These are phyloP conservation scores for Crepidotus variabilis DNA, from an alignment of 768 basidiomycete species.

Conservation along the genomic window DNA sequence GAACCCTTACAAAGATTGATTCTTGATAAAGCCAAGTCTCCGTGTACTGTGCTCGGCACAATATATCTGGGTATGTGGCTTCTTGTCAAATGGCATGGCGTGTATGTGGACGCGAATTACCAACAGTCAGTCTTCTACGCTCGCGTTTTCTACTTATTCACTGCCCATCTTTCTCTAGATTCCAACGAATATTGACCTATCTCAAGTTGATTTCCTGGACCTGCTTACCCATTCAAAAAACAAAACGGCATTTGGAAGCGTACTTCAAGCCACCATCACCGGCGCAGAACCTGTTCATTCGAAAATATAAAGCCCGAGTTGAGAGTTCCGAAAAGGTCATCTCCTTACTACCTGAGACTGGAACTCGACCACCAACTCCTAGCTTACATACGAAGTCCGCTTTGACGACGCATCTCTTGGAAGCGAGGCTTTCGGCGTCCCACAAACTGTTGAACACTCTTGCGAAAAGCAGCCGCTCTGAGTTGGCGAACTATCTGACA, in stretches of 20 bases:
- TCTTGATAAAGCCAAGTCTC: constrained; percentile 10
- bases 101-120: constrained; percentile 32
- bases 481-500: too few species aligned
- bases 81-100: constrained; percentile 43
- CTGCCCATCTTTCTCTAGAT: constrained; percentile 14
- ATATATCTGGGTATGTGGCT: constrained; percentile 28
- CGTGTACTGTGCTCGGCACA: constrained; percentile 10
- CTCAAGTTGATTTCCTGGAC: constrained; percentile 34
- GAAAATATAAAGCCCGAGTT: background rate
- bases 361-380: background rate
- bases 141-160: background rate
- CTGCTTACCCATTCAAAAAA: constrained; percentile 18
- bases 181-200: constrained; percentile 32
- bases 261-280: constrained; percentile 39
- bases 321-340: background rate
- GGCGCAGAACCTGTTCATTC: constrained; percentile 38
- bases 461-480: too few species aligned
- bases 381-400: background rate
- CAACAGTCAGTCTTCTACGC: constrained; percentile 16
- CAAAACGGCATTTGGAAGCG: constrained; percentile 15
- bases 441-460: too few species aligned
- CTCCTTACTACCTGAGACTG: background rate
- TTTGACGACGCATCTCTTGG: background rate
- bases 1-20: background rate
- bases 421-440: too few species aligned